A percentile compares a stretch with the other conserved stretches of the same genome.
Conservation (phyloP, 306 rosid species). For the Pachyrhizus erosus region DNA sequence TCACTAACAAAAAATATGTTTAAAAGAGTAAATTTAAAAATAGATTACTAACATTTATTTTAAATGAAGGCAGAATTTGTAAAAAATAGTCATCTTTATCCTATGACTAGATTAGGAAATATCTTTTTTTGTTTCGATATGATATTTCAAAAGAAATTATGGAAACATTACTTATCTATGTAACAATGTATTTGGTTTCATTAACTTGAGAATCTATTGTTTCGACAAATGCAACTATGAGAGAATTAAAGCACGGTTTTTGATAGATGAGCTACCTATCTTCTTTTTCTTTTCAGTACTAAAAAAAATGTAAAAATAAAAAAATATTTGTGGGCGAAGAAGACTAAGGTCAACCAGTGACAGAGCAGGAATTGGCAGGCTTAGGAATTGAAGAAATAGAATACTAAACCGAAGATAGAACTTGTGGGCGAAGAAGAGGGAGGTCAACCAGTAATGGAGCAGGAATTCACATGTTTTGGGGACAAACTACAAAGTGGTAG, state of each 20-base stretch:
- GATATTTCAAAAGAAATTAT: no score
- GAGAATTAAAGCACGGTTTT: neutral
- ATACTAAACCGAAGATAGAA: neutral
- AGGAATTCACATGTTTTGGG: neutral
- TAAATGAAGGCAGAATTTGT: no score
- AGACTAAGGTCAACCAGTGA: no score
- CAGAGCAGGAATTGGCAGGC: neutral
- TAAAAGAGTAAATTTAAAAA: no score
- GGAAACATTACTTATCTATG: no score
- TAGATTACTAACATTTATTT: no score
- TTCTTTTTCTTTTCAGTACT: neutral
- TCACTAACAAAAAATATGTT: no score
- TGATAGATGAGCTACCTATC: neutral
- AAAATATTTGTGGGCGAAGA: neutral
- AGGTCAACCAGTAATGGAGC: conserved; percentile 10
- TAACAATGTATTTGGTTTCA: neutral
- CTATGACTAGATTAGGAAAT: no score
- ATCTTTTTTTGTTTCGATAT: no score
- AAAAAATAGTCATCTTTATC: no score
- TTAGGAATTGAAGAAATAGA: neutral
- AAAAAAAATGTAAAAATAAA: no score
- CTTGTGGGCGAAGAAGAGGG: neutral
- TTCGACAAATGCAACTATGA: neutral
- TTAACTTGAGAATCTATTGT: neutral
- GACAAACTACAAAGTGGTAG: neutral